Evolutionary conservation across 768 basidiomycete genomes (phyloP).

Genomic region (Boletales sp.): DNA sequence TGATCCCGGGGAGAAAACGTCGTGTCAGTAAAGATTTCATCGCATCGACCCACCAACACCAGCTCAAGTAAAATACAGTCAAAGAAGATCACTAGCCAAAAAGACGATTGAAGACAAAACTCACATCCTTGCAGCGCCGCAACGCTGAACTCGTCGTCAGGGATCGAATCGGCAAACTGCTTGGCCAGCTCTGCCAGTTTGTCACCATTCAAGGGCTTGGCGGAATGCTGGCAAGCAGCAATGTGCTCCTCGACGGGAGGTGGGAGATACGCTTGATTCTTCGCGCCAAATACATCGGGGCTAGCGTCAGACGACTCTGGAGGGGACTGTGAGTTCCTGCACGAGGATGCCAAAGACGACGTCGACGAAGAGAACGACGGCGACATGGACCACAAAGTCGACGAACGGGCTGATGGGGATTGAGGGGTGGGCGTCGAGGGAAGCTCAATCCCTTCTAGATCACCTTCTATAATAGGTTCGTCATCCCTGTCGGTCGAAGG

Average conservation of each 20-base stretch:
- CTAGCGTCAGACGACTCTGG: slow-evolving; percentile 12
- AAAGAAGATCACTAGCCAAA: not conserved
- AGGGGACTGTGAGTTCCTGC: slow-evolving; percentile 25
- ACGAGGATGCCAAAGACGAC: slow-evolving; percentile 34
- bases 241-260: slow-evolving; percentile 63
- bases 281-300: slow-evolving; percentile 42
- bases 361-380: slow-evolving; percentile 43
- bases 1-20: not conserved
- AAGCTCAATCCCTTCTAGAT: slow-evolving; percentile 46
- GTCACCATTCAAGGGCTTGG: slow-evolving; percentile 60
- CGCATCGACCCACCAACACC: slow-evolving; percentile 20
- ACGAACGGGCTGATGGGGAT: slow-evolving; percentile 43
- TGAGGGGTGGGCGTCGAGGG: slow-evolving; percentile 37
- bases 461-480: slow-evolving; percentile 33
- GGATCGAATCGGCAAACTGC: slow-evolving; percentile 75
- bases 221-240: slow-evolving; percentile 54
- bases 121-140: slow-evolving; percentile 88
- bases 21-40: slow-evolving; percentile 25
- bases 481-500: slow-evolving; percentile 61
- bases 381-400: slow-evolving; percentile 44
- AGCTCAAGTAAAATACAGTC: slow-evolving; percentile 16
- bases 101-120: slow-evolving; percentile 33
- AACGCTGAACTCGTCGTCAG: slow-evolving; percentile 84
- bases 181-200: slow-evolving; percentile 69
- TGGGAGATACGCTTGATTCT: slow-evolving; percentile 59